Base-by-base conservation (phyloP, 1,284 basidiomycete genomes). In the Farysia itapuensis region DNA sequence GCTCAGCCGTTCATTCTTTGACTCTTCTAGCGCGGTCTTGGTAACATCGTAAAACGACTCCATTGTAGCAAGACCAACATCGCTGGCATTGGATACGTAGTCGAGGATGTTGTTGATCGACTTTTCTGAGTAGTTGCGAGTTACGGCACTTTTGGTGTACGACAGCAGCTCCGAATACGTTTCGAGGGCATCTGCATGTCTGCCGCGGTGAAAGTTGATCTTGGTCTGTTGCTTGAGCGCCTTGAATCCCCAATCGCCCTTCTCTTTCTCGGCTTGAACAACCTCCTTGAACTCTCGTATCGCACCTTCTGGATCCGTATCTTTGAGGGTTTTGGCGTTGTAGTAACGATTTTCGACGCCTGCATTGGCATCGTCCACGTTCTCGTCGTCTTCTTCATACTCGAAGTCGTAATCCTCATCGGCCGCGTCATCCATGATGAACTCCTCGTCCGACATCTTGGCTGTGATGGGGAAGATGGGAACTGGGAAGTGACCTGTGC, bases 331-430 rank as follows among this genome's bases (percentile, higher is more conserved):
- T 78, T 98, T 99, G 11, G 95, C 95, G 39, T 87, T 88, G 79
- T 98, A 98, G 80, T 99, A 99, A 83, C 92, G 85, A 75, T 99
- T 99, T 81, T 99, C 95, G 34, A 96, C 85, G 77, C 96, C 93
- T n/a, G 86, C 89, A 48, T 85, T 88, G 30, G 84, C 89, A 9
- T 85, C 90, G 23, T 64, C 60, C 22, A 64, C 58, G 20, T 82
- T 81, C n/a, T 78, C 78, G 77, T 92, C 92, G n/a, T n/a, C n/a
- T 77, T 96, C 70, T 42, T 76, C 74, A 39, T 73, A 99, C 78
- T 95, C 91, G 77, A 97, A 97, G 70, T 86, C 90, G 79, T 96
- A 96, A 76, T 95, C 91, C 90, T 75, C 74, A 21, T 76, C 74
- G 8, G 70, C 61, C 6, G 65, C 70, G 61, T 76, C 74, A 30